Evolutionary conservation across 108 stramenopile species (phyloP).

Genomic region (Skeletonema potamos): DNA sequence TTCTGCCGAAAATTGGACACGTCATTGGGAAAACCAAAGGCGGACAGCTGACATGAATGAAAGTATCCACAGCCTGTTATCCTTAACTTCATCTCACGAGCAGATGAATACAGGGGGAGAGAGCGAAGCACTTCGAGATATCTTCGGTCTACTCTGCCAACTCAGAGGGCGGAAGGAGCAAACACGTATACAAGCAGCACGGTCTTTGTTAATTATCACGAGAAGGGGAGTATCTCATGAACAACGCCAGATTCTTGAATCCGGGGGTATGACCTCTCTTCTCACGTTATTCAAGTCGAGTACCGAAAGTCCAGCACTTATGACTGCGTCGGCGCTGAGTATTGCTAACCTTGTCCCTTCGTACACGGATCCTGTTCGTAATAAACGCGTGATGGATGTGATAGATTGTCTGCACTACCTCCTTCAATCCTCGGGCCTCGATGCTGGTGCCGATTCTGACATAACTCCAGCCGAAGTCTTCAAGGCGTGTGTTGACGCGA

Average conservation of each 20-base stretch:
- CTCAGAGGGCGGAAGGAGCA: neutral
- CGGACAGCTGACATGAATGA: neutral
- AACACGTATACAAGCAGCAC: neutral
- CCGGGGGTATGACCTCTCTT: conserved; percentile 67
- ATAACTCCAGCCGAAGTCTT: conserved; percentile 52
- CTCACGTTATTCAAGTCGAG: conserved; percentile 50
- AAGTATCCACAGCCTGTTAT: neutral
- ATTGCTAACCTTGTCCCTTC: conserved; percentile 58
- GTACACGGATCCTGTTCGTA: conserved; percentile 34
- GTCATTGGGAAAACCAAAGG: neutral
- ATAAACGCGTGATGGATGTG: conserved; percentile 38
- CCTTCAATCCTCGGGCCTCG: conserved; percentile 20
- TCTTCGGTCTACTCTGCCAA: neutral
- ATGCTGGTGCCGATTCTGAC: conserved; percentile 4
- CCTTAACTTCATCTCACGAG: neutral
- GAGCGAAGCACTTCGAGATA: neutral
- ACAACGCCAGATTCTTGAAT: neutral
- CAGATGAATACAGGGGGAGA: neutral
- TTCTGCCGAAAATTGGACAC: neutral
- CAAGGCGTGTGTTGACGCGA: conserved; percentile 41
- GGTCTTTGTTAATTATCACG: neutral
- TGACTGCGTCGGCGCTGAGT: conserved; percentile 55
- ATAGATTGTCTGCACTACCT: conserved; percentile 61
- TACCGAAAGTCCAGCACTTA: conserved; percentile 22
- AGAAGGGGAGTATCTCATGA: neutral